A percentile compares a stretch with the other conserved stretches of the same genome.
Conservation (phyloP, 2,329 filamentous ascomycete genomes). For the Fusarium pininemorale region DNA sequence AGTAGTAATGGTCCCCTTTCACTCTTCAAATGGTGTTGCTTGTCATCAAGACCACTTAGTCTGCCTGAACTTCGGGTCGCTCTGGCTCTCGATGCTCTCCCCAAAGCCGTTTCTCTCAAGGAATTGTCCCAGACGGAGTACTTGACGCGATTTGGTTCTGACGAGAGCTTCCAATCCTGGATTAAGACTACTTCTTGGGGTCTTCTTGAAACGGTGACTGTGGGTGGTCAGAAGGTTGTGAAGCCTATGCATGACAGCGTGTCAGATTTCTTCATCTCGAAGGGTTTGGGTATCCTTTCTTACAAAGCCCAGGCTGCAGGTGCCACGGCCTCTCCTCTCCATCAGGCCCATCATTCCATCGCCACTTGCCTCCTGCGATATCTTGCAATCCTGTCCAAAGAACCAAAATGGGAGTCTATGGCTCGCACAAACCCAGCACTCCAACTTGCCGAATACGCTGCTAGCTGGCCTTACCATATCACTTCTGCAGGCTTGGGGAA, state of each 20-base stretch:
- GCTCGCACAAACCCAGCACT: not conserved
- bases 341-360: not conserved
- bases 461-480: not conserved
- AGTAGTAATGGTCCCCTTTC: not conserved
- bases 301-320: not conserved
- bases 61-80: not conserved
- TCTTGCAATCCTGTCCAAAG: not conserved
- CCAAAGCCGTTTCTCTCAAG: not conserved
- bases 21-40: not conserved
- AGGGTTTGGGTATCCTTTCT: not conserved
- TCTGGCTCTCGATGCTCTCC: not conserved
- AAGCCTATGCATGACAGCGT: not conserved
- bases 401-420: not conserved
- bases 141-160: not conserved
- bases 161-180: not conserved
- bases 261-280: not conserved
- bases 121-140: not conserved
- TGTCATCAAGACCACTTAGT: not conserved
- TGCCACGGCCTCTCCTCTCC: not conserved
- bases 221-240: not conserved
- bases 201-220: not conserved
- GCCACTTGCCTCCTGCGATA: not conserved
- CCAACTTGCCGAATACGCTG: not conserved
- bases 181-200: conserved; percentile 3
- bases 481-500: not conserved